Percentiles rank a stretch among this genome's conserved stretches.
These are phyloP conservation scores for Russula ochroleuca DNA, from an alignment of 768 basidiomycete genomes.

Conservation along the genomic window DNA sequence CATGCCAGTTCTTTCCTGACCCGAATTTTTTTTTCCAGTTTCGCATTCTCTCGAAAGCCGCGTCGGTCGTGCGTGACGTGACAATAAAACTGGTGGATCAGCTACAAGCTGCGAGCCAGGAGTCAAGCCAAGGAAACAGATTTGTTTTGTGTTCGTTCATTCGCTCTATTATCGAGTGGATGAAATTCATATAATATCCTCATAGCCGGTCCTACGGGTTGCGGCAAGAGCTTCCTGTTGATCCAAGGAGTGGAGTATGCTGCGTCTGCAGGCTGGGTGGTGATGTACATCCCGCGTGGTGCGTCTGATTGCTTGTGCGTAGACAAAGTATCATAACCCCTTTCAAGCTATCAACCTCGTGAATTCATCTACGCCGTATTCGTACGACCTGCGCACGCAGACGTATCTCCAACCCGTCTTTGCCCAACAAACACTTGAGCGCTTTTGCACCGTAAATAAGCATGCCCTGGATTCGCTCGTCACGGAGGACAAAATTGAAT, in stretches of 20 bases:
- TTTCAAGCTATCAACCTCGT: constrained; percentile 53
- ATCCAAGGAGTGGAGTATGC: constrained; percentile 75
- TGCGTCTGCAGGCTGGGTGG: constrained; percentile 64
- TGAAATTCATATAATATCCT: constrained; percentile 18
- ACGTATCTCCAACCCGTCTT: constrained; percentile 71
- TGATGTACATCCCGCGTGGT: constrained; percentile 83
- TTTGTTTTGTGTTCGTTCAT: constrained; percentile 59
- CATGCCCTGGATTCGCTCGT: constrained; percentile 41
- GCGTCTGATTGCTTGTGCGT: constrained; percentile 24
- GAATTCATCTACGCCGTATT: constrained; percentile 67
- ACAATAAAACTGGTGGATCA: constrained; percentile 54
- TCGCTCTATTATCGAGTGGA: background rate
- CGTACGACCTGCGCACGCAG: constrained; percentile 69
- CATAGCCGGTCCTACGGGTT: constrained; percentile 68
- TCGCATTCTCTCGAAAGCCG: constrained; percentile 64
- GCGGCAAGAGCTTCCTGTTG: constrained; percentile 76
- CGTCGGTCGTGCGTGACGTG: constrained; percentile 63
- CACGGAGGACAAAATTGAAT: constrained; percentile 40
- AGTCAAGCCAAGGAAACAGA: constrained; percentile 50
- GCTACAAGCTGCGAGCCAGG: constrained; percentile 48
- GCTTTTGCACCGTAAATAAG: constrained; percentile 57
- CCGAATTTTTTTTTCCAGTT: constrained; percentile 42
- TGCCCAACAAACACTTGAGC: constrained; percentile 58
- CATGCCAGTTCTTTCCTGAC: background rate
- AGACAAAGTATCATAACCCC: background rate